A percentile compares a stretch with the other conserved stretches of the same genome.
Conservation (phyloP, 208 protist genomes). For the Acanthamoeba polyphaga region DNA sequence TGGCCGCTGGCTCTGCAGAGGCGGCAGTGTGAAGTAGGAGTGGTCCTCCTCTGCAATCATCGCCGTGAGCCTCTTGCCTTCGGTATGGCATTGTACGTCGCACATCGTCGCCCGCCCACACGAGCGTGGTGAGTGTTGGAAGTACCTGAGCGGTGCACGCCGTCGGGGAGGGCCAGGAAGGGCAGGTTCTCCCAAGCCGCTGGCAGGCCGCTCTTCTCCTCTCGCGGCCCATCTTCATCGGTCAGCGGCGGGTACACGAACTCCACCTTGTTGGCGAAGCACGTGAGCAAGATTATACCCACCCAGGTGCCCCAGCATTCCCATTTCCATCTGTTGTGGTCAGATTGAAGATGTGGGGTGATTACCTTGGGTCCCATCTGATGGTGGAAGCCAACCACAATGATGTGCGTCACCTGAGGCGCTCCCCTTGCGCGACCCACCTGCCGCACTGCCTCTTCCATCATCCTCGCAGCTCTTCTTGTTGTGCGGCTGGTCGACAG, state of each 20-base stretch:
- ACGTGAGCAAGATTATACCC: not conserved
- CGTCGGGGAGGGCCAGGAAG: constrained; percentile 68
- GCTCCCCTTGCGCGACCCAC: not conserved
- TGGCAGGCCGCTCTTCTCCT: constrained; percentile 29
- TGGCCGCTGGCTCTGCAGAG: constrained; percentile 23
- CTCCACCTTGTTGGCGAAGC: not conserved
- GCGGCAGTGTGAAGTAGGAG: constrained; percentile 40
- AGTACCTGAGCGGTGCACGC: constrained; percentile 61
- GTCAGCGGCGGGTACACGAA: constrained; percentile 32
- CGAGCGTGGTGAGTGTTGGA: not conserved
- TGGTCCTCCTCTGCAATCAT: constrained; percentile 41
- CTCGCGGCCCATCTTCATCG: not conserved
- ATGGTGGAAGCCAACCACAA: constrained; percentile 67
- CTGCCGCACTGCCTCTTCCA: not conserved
- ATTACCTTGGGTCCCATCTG: constrained; percentile 55
- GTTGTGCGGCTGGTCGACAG: not conserved
- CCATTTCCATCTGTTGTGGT: not conserved
- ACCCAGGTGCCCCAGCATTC: not conserved
- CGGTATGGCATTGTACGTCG: not conserved
- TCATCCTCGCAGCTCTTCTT: not conserved
- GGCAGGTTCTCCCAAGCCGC: constrained; percentile 45
- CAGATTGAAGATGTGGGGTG: not conserved
- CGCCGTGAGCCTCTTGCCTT: not conserved
- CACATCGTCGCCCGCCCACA: too few species aligned
- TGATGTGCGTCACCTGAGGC: constrained; percentile 48